Base-by-base conservation (phyloP, 768 basidiomycete genomes). In the Tulasnella sp. region DNA sequence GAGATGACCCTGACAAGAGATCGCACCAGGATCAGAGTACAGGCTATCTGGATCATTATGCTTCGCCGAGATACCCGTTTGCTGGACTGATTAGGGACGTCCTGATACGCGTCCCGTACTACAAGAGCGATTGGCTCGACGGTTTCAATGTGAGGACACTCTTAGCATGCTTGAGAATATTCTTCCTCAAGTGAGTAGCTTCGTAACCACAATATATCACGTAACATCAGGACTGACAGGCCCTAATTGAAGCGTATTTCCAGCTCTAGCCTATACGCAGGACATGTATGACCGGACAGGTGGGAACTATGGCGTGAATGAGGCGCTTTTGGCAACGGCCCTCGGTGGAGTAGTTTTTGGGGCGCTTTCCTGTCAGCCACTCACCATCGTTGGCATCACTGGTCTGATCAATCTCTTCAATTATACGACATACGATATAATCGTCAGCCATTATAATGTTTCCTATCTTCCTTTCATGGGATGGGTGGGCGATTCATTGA, bases 341-440 rank as follows among this genome's bases (percentile, higher is more conserved):
- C 71, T 48, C 73, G 73, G 59, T 68, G 75, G 34, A 5, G 34
- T 38, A 7, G 34, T 92, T 42, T 80, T 96, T 53, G 87, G 89
- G 2, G 90, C 85, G 10, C 34, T 38, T 38, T 38, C 34, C 5
- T 38, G 34, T 15, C 93, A 97, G 67, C 93, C 93, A 1, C 74
- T 96, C 2, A 87, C 88, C 44, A 91, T 96, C 46, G 87, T 88
- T 2, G 93, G 93, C 4, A 91, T 94, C 1, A 93, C 89, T 52
- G 88, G 90, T 22, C 91, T 92, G 1, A 93, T 93, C 66, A 92
- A 90, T 2, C 88, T 94, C 8, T 83, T 92, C 65, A 93, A 92
- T 73, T 89, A 87, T 73, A 89, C 85, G 1, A 89, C 92, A 44
- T 92, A 79, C 69, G 77, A 83, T 64, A 88, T 92, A 59, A 73